Evolutionary conservation across 345 rosid species (phyloP).

Genomic region (Cardiospermum halicacabum): DNA sequence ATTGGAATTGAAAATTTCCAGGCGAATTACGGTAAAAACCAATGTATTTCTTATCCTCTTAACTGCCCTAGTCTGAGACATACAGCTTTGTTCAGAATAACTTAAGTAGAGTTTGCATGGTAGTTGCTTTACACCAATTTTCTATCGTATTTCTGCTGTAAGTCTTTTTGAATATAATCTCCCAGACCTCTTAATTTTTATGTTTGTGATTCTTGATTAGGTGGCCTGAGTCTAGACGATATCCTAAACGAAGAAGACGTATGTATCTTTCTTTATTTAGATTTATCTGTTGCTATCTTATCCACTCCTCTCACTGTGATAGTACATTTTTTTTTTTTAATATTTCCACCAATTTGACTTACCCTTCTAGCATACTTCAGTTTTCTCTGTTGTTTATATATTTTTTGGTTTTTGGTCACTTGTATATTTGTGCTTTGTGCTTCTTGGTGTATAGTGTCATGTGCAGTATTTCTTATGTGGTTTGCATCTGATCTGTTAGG

Average conservation of each 20-base stretch:
- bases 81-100: background rate
- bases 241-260: conserved; percentile 53
- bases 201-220: conserved; percentile 25
- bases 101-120: background rate
- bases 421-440: background rate
- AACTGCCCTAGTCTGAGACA: background rate
- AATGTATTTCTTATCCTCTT: conserved; percentile 1
- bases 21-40: conserved; percentile 33
- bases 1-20: conserved; percentile 40
- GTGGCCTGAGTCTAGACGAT: conserved; percentile 45
- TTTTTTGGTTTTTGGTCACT: background rate
- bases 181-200: conserved; percentile 12
- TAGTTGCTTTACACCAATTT: background rate
- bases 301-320: background rate
- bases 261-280: conserved; percentile 30
- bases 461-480: conserved; percentile 5
- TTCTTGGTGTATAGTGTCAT: conserved; percentile 4
- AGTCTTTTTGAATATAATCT: background rate
- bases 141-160: background rate
- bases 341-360: background rate
- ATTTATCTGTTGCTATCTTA: conserved; percentile 8
- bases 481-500: conserved; percentile 35
- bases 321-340: background rate
- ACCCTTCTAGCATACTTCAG: background rate
- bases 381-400: background rate